These are phyloP conservation scores for Echria macrotheca DNA, from an alignment of 495 filamentous ascomycete species.

Conservation along the genomic window DNA sequence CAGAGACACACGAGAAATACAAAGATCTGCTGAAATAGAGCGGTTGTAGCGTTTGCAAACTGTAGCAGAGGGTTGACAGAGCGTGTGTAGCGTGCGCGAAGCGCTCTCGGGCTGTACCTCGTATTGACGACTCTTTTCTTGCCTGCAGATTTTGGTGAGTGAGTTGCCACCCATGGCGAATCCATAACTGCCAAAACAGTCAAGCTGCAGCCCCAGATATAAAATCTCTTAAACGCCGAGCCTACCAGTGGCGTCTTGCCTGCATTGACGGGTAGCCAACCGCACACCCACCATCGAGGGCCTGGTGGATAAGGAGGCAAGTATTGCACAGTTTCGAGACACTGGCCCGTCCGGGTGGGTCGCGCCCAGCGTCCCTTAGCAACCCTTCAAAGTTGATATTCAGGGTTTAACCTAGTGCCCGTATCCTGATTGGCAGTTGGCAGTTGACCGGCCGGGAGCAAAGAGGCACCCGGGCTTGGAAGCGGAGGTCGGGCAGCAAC, in stretches of 20 bases:
- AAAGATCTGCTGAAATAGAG: too few species aligned
- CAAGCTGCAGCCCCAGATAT: slow-evolving; percentile 6
- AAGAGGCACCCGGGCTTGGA: not conserved
- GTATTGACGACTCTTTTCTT: too few species aligned
- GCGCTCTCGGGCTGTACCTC: too few species aligned
- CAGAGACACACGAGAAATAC: too few species aligned
- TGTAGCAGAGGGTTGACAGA: too few species aligned
- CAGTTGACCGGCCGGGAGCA: not conserved
- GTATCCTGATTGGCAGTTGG: slow-evolving; percentile 3
- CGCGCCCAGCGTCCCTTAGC: not conserved
- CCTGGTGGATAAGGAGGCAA: not conserved
- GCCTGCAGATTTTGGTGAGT: not conserved
- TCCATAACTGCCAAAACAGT: not conserved
- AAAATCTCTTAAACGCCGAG: slow-evolving; percentile 10
- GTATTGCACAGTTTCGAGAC: slow-evolving; percentile 6
- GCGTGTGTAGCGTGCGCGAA: too few species aligned
- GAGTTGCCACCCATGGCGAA: slow-evolving; percentile 8
- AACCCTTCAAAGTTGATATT: not conserved
- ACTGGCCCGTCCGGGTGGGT: not conserved
- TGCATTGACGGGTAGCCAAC: slow-evolving; percentile 5
- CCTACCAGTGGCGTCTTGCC: slow-evolving; percentile 8
- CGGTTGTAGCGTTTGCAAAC: too few species aligned
- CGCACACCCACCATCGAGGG: slow-evolving; percentile 4
- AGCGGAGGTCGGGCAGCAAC: not conserved
- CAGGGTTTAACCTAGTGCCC: too few species aligned